These are phyloP conservation scores for Arthrinium phaeospermum DNA, from an alignment of 2,329 filamentous ascomycete genomes.

Conservation along the genomic window DNA sequence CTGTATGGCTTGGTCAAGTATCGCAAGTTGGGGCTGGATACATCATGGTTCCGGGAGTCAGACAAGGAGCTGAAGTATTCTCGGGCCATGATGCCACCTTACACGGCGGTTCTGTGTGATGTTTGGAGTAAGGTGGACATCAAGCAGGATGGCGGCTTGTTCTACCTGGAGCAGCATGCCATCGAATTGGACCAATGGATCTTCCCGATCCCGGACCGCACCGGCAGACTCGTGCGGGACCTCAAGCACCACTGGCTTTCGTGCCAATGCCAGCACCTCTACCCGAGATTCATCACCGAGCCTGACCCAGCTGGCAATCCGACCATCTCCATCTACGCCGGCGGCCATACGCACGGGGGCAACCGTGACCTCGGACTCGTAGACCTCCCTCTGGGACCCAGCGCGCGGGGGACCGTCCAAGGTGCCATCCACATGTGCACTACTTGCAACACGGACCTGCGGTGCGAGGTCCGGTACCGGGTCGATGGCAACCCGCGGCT, in stretches of 20 bases:
- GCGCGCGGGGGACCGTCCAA: fast-evolving
- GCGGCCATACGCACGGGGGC: no score
- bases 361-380: no score
- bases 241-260: no score
- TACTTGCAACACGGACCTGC: neutral
- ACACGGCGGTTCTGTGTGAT: no score
- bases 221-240: no score
- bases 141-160: neutral
- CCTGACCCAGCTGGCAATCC: neutral
- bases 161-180: neutral
- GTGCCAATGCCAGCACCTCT: no score
- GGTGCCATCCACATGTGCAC: neutral
- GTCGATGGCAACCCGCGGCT: neutral
- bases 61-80: neutral
- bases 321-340: neutral
- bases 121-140: neutral
- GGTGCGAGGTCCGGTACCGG: neutral
- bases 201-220: no score
- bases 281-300: neutral
- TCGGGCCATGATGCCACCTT: no score
- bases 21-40: neutral
- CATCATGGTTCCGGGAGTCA: neutral
- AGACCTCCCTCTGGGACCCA: neutral
- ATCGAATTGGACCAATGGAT: no score
- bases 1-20: neutral